Evolutionary conservation across 148 eudicot species (phyloP).

Genomic region (Rhododendron mucronatum): DNA sequence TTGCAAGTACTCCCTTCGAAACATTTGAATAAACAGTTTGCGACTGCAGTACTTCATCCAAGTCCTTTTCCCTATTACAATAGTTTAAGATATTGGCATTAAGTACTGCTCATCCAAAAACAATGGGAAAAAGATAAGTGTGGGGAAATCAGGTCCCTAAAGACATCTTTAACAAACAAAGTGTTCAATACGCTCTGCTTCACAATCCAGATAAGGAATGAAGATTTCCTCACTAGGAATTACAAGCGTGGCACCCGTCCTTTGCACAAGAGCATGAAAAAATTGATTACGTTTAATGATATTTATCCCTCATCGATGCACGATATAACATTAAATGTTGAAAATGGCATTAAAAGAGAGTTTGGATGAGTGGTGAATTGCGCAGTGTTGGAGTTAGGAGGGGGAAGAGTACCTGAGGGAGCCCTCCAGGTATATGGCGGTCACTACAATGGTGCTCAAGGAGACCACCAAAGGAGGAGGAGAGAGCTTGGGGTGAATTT

Average conservation of each 20-base stretch:
- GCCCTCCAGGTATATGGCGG: too few species aligned
- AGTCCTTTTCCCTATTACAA: conserved; percentile 72
- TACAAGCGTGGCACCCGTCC: background rate
- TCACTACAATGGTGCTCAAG: too few species aligned
- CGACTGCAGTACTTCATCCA: conserved; percentile 97
- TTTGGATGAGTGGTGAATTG: background rate
- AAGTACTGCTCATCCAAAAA: background rate
- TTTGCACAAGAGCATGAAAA: background rate
- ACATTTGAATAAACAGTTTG: conserved; percentile 93
- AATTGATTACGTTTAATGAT: too few species aligned
- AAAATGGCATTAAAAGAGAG: background rate
- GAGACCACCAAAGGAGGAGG: too few species aligned
- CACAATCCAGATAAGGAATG: background rate
- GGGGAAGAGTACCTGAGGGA: too few species aligned
- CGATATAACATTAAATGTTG: background rate
- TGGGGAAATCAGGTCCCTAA: background rate
- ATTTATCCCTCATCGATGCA: background rate
- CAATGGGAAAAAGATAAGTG: background rate
- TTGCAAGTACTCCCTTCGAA: conserved; percentile 86
- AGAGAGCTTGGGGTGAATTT: too few species aligned
- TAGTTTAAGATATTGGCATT: background rate
- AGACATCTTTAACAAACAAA: background rate
- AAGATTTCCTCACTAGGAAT: background rate
- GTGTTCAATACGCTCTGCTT: background rate
- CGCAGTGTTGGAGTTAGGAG: too few species aligned